Conservation (phyloP, 768 basidiomycete species). For the Cystobasidium ongulense region DNA sequence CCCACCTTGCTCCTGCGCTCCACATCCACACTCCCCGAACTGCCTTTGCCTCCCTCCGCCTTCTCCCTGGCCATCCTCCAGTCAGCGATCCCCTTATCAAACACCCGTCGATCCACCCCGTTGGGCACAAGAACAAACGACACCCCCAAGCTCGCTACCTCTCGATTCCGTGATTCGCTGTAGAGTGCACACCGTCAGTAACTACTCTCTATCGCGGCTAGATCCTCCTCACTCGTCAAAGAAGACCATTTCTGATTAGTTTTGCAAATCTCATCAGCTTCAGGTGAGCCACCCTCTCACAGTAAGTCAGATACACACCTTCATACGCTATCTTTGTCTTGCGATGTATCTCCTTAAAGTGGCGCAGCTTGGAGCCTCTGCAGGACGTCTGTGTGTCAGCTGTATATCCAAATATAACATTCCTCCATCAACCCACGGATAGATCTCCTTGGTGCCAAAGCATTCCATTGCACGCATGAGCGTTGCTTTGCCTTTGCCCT, state of each 20-base stretch:
- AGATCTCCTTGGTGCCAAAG: conserved; percentile 48
- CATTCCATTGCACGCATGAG: conserved; percentile 43
- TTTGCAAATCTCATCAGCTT: background rate
- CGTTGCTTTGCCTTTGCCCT: conserved; percentile 1
- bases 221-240: background rate
- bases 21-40: background rate
- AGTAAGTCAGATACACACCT: no score
- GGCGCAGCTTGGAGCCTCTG: conserved; percentile 68
- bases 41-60: background rate
- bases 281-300: no score
- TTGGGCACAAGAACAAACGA: conserved; percentile 65
- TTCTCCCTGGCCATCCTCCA: conserved; percentile 54
- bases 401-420: background rate
- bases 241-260: conserved; percentile 4
- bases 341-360: conserved; percentile 66
- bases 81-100: conserved; percentile 60
- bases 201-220: background rate
- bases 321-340: conserved; percentile 68
- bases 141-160: conserved; percentile 54
- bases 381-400: background rate
- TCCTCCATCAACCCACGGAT: conserved; percentile 41
- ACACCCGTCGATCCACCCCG: conserved; percentile 57
- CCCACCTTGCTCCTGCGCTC: background rate
- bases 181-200: background rate
- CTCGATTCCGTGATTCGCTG: conserved; percentile 38